Evolutionary conservation across 2,329 filamentous ascomycete genomes (phyloP), one percentile per base, ranked within the genome.

Genomic region (Lasiodiplodia theobromae): DNA sequence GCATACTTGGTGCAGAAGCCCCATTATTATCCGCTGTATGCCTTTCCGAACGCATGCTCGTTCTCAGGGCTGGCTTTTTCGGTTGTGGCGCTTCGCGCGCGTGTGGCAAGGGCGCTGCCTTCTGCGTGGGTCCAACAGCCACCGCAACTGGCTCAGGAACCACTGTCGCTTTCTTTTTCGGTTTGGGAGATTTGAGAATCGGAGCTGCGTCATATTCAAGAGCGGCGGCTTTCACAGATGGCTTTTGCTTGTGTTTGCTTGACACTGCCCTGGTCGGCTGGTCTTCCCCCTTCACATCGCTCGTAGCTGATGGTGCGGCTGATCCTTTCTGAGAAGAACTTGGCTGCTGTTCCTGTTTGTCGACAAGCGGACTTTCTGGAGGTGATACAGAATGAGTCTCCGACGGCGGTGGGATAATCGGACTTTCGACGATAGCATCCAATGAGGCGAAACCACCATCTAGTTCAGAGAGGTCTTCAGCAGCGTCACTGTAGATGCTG

Each of bases 401-500:
- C 5, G 16, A 47, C 4, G 62, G 18, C 1, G 47, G 47, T 49
- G 56, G 40, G 68, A 69, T 38, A 38, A 83, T 73, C 3, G 91
- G 88, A 57, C 85, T 88, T 23, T 89, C 86, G 1, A 93, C 85
- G 10, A 94, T 87, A 12, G 92, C 92, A 77, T 94, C 86, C 8
- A 94, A 83, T 4, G 91, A 94, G 74, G 88, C 84, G 73, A 93
- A 94, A 0, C 90, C 91, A 57, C 87, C 86, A 49, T 91, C 89
- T 4, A 84, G 74, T 16, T 92, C 89, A 0, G 87, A 87, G 0
- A 91, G 81, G 70, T 93, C 90, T 78, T 94, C 92, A 66, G 90
- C 90, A 1, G 92, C 92, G 78, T 94, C 92, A 71, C 90, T 93
- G 75, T 92, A 94, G 28, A 92, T 85, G 70, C 86, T 90, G 68